Conservation (phyloP, 2,329 filamentous ascomycete species). For the Colletotrichum simmondsii region DNA sequence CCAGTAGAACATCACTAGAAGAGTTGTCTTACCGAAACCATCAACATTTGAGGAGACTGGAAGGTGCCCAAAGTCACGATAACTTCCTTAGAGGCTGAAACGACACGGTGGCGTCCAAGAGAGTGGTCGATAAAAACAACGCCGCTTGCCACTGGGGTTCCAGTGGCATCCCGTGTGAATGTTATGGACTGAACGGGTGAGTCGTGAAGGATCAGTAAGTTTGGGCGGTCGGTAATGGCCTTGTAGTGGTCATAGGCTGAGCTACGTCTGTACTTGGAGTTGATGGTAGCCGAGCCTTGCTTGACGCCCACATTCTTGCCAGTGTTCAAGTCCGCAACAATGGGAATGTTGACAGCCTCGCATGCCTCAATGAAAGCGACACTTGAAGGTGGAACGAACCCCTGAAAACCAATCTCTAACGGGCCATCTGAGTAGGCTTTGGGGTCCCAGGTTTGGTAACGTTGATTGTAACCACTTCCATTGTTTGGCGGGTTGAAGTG, state of each 20-base stretch:
- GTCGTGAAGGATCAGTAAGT: constrained; percentile 39
- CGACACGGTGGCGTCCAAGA: constrained; percentile 30
- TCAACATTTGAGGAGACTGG: constrained; percentile 34
- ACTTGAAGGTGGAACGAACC: constrained; percentile 42
- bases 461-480: constrained; percentile 37
- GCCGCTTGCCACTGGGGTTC: constrained; percentile 36
- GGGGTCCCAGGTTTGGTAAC: constrained; percentile 40
- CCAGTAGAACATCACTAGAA: too few relatives aligned
- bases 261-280: constrained; percentile 38
- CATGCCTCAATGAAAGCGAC: constrained; percentile 40
- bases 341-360: constrained; percentile 37
- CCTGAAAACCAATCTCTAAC: constrained; percentile 39
- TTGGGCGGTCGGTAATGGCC: constrained; percentile 33
- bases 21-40: constrained; percentile 31
- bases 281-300: constrained; percentile 40
- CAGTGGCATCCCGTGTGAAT: constrained; percentile 12
- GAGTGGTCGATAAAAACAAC: constrained; percentile 41
- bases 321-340: constrained; percentile 40
- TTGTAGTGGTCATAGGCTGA: constrained; percentile 41
- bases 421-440: constrained; percentile 40
- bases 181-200: constrained; percentile 37
- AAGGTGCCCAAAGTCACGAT: constrained; percentile 32
- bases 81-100: constrained; percentile 33
- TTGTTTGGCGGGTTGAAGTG: constrained; percentile 39
- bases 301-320: constrained; percentile 42